phyloP scores from a whole-genome alignment of 1,284 basidiomycete genomes.

The Apiotrichum akiyoshidainum region DNA sequence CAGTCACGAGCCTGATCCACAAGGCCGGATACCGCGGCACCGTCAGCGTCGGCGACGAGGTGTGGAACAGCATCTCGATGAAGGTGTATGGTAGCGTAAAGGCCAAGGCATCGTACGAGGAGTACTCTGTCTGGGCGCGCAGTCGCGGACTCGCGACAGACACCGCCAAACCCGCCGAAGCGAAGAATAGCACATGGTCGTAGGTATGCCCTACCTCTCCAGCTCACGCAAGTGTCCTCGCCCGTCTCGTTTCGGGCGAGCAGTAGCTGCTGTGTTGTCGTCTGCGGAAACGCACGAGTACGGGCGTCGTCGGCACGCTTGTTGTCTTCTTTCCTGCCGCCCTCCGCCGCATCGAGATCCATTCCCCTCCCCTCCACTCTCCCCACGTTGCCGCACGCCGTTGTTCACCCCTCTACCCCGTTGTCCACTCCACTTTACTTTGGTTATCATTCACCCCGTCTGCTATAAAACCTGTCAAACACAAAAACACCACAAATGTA shows the following conservation, averaged over 20 bases:
- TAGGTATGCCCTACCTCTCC: conserved; percentile 10
- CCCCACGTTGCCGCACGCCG: no score
- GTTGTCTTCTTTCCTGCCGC: no score
- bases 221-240: conserved; percentile 7
- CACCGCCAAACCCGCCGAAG: neutral
- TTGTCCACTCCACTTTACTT: no score
- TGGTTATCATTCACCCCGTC: no score
- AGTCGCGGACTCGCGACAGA: neutral
- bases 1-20: conserved; percentile 82
- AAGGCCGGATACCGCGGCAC: conserved; percentile 85
- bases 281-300: no score
- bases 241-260: neutral
- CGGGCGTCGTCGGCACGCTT: no score
- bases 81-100: conserved; percentile 82
- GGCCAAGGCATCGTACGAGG: conserved; percentile 67
- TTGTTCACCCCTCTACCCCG: no score
- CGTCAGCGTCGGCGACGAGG: conserved; percentile 63
- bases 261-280: neutral
- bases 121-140: conserved; percentile 55
- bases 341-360: no score
- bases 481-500: no score
- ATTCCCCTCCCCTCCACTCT: no score
- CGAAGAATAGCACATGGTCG: conserved; percentile 5
- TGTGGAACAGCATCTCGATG: conserved; percentile 71
- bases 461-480: no score